Conservation (phyloP, 2,329 filamentous ascomycete genomes). For the Sarocladium oryzae region DNA sequence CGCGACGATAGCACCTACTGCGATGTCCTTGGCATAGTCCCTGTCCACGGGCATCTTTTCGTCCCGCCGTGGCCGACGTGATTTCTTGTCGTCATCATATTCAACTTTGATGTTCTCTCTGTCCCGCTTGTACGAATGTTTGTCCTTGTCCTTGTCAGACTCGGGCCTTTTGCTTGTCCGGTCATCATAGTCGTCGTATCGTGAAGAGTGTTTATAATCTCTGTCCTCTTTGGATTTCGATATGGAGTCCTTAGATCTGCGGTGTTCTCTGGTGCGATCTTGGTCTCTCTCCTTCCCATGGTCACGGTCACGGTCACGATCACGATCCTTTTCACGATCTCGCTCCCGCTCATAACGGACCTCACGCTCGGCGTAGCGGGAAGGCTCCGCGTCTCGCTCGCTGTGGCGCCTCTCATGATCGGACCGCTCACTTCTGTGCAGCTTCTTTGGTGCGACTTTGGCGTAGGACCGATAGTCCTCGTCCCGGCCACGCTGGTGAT, state of each 20-base stretch:
- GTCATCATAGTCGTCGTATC: conserved; percentile 26
- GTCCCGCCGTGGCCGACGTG: background rate
- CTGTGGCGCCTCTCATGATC: conserved; percentile 11
- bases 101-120: conserved; percentile 23
- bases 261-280: conserved; percentile 14
- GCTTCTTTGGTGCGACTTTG: conserved; percentile 1
- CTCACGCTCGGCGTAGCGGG: conserved; percentile 11
- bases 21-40: conserved; percentile 2
- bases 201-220: conserved; percentile 23
- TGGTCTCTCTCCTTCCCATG: conserved; percentile 19
- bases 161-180: conserved; percentile 18
- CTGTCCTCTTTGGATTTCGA: conserved; percentile 16
- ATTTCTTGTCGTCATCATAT: conserved; percentile 16
- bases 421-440: conserved; percentile 17
- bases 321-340: conserved; percentile 16
- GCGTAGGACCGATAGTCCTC: conserved; percentile 7
- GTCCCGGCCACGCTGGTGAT: conserved; percentile 3
- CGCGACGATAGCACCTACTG: background rate
- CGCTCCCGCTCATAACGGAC: conserved; percentile 15
- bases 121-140: conserved; percentile 16
- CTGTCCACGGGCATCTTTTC: background rate
- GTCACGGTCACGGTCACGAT: conserved; percentile 13
- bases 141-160: conserved; percentile 12
- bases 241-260: conserved; percentile 21
- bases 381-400: background rate